phyloP scores from a whole-genome alignment of 352 stramenopile species.

The Phytophthora foliorum region DNA sequence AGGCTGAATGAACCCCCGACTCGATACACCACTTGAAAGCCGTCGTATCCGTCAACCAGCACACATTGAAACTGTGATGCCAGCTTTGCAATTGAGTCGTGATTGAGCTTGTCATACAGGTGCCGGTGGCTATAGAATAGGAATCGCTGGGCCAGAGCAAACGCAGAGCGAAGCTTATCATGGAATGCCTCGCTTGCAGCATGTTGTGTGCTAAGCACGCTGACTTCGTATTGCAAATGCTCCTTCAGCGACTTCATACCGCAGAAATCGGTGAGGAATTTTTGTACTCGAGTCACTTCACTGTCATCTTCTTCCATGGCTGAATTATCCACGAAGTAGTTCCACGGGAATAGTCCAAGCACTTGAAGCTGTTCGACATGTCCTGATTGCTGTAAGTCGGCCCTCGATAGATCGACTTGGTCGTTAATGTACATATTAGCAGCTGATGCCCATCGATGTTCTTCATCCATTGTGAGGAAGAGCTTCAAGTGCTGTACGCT shows the following conservation, averaged over 20 bases:
- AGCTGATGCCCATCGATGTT: conserved; percentile 25
- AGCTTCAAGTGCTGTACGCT: conserved; percentile 42
- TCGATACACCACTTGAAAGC: conserved; percentile 65
- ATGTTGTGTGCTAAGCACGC: conserved; percentile 48
- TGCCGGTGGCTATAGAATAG: conserved; percentile 56
- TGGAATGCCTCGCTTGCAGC: conserved; percentile 40
- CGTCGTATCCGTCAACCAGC: conserved; percentile 50
- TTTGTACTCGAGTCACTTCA: conserved; percentile 26
- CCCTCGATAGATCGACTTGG: conserved; percentile 52
- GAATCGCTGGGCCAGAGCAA: conserved; percentile 63
- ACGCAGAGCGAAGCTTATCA: conserved; percentile 32
- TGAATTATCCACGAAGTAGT: conserved; percentile 48
- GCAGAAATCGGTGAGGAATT: conserved; percentile 59
- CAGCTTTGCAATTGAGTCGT: conserved; percentile 42
- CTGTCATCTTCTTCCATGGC: conserved; percentile 5
- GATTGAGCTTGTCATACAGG: conserved; percentile 54
- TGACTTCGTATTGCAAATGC: conserved; percentile 62
- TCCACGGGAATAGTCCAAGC: conserved; percentile 66
- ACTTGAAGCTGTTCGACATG: conserved; percentile 39
- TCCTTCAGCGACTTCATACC: conserved; percentile 62
- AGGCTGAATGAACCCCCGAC: conserved; percentile 52
- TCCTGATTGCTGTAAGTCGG: conserved; percentile 35
- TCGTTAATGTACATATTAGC: conserved; percentile 75
- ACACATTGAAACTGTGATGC: conserved; percentile 44
- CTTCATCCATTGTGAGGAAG: conserved; percentile 40